Percentiles rank a stretch among this genome's conserved stretches.
Conservation (phyloP, 805 yeast genomes). For the Ogataea pini region DNA sequence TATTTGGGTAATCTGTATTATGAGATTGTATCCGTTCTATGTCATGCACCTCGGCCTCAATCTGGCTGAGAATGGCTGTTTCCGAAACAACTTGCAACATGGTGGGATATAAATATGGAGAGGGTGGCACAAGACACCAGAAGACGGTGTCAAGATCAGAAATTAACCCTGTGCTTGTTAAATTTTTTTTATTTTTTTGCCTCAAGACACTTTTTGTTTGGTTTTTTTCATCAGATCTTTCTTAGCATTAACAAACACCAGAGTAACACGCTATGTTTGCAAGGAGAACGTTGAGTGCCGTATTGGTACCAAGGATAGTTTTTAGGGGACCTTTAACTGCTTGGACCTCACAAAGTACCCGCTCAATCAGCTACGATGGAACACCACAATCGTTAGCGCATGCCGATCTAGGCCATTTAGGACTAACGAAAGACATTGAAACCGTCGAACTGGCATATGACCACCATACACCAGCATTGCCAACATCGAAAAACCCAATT, state of each 20-base stretch:
- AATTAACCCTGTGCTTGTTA: no score
- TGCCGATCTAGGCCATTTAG: slow-evolving; percentile 19
- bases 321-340: no score
- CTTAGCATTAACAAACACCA: no score
- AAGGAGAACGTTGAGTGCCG: neutral
- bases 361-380: slow-evolving; percentile 27
- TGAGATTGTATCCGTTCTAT: neutral
- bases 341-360: no score
- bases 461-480: slow-evolving; percentile 29
- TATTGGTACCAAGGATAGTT: neutral
- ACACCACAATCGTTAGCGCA: slow-evolving; percentile 27
- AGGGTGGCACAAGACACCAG: no score
- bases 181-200: neutral
- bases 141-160: no score
- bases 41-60: slow-evolving; percentile 4
- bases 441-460: slow-evolving; percentile 61
- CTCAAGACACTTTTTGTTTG: neutral
- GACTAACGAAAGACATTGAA: slow-evolving; percentile 40
- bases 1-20: neutral
- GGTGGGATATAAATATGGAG: no score
- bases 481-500: slow-evolving; percentile 49
- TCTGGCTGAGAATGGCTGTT: neutral
- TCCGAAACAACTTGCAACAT: neutral
- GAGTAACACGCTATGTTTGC: neutral
- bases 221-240: no score